Conservation (phyloP, 495 filamentous ascomycete species). For the Penicillium silybi region DNA sequence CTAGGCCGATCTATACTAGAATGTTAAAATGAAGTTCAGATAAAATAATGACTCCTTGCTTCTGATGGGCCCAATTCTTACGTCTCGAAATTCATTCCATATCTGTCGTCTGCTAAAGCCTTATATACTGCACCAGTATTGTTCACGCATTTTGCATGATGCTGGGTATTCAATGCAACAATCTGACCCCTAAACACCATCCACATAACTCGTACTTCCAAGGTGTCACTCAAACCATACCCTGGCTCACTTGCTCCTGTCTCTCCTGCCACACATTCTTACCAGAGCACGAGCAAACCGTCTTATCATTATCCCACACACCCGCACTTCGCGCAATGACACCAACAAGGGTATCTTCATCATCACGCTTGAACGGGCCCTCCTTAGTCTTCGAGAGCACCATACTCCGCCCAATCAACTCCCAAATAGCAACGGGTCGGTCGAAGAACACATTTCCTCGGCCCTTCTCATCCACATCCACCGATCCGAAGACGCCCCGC, state of each 20-base stretch:
- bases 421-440: slow-evolving; percentile 82
- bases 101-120: background rate
- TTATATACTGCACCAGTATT: background rate
- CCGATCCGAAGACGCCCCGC: slow-evolving; percentile 67
- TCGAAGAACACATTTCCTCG: slow-evolving; percentile 75
- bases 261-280: slow-evolving; percentile 98
- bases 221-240: slow-evolving; percentile 60
- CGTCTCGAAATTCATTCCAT: background rate
- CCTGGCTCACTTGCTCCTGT: slow-evolving; percentile 79
- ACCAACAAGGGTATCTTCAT: slow-evolving; percentile 79
- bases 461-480: slow-evolving; percentile 62
- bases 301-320: slow-evolving; percentile 98
- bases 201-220: background rate
- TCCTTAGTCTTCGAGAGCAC: slow-evolving; percentile 60
- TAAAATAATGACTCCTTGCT: no score
- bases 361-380: slow-evolving; percentile 57
- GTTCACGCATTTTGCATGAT: background rate
- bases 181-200: background rate
- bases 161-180: slow-evolving; percentile 7
- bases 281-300: slow-evolving; percentile 88
- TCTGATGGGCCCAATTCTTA: no score
- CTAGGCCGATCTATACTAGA: no score
- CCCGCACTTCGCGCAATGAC: slow-evolving; percentile 93
- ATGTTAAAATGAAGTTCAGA: no score
- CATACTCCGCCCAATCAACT: slow-evolving; percentile 88